A percentile compares a stretch with the other conserved stretches of the same genome.
Conservation (phyloP, 1,284 basidiomycete genomes). For the Volvariella volvacea region DNA sequence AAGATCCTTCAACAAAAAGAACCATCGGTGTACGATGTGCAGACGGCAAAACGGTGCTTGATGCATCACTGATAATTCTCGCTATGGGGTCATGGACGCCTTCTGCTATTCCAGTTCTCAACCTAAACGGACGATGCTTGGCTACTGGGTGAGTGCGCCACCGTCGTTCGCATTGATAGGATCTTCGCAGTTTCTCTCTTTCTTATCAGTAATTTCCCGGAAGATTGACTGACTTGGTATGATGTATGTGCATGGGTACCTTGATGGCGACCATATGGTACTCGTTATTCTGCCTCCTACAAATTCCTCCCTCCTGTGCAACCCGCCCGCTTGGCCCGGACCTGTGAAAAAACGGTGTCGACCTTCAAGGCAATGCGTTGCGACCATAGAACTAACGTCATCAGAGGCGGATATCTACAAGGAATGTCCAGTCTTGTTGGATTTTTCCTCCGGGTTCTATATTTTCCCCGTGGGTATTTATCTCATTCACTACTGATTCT, state of each 20-base stretch:
- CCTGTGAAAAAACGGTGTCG: too few species aligned
- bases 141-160: conserved; percentile 58
- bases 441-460: conserved; percentile 68
- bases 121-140: conserved; percentile 41
- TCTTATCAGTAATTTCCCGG: neutral
- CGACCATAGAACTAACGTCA: conserved; percentile 64
- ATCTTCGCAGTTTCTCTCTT: neutral
- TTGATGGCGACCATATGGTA: too few species aligned
- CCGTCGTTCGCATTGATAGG: neutral
- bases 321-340: too few species aligned
- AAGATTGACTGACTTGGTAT: neutral
- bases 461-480: conserved; percentile 59
- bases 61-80: conserved; percentile 55
- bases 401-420: conserved; percentile 63
- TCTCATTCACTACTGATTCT: neutral
- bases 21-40: conserved; percentile 56
- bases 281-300: too few species aligned
- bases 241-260: conserved; percentile 1
- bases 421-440: conserved; percentile 64
- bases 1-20: conserved; percentile 20
- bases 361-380: conserved; percentile 62
- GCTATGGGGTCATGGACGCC: conserved; percentile 82
- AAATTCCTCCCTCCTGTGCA: too few species aligned
- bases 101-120: conserved; percentile 61
- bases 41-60: conserved; percentile 46